A percentile compares a stretch with the other conserved stretches of the same genome.
These are phyloP conservation scores for Malus hybrid DNA, from an alignment of 331 rosid genomes.

Conservation along the genomic window DNA sequence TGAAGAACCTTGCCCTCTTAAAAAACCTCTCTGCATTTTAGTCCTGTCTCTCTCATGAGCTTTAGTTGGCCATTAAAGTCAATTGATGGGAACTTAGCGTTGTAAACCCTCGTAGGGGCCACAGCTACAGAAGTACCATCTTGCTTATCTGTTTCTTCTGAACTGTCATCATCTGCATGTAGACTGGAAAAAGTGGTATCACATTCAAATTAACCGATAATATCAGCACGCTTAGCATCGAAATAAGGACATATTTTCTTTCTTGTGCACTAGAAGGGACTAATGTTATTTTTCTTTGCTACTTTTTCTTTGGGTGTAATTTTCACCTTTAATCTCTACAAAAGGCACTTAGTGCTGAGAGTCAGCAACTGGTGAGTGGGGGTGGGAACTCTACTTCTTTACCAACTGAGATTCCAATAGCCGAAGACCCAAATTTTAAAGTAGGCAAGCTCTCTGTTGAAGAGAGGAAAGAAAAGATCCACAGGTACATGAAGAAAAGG, in stretches of 20 bases:
- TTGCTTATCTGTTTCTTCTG: slow-evolving; percentile 10
- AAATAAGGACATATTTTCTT: not conserved
- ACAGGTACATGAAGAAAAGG: slow-evolving; percentile 89
- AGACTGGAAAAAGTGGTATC: slow-evolving; percentile 6
- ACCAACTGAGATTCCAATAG: slow-evolving; percentile 57
- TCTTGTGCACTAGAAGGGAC: not conserved
- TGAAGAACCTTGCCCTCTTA: not conserved
- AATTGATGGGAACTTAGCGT: not conserved
- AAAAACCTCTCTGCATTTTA: not conserved
- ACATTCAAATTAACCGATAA: slow-evolving; percentile 6
- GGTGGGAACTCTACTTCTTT: slow-evolving; percentile 51
- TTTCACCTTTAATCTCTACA: not conserved
- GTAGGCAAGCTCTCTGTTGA: slow-evolving; percentile 87
- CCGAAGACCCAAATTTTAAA: slow-evolving; percentile 69
- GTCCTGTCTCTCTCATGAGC: not conserved
- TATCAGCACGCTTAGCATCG: not conserved
- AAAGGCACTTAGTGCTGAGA: slow-evolving; percentile 59
- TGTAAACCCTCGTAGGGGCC: slow-evolving; percentile 10
- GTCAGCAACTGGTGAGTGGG: slow-evolving; percentile 52
- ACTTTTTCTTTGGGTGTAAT: not conserved
- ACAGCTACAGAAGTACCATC: slow-evolving; percentile 3
- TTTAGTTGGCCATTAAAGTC: not conserved
- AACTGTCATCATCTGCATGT: slow-evolving; percentile 22
- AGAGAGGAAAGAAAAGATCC: slow-evolving; percentile 87
- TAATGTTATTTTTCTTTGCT: not conserved